These are phyloP conservation scores for Aspergillus heteromorphus DNA, from an alignment of 495 filamentous ascomycete genomes.

Conservation along the genomic window DNA sequence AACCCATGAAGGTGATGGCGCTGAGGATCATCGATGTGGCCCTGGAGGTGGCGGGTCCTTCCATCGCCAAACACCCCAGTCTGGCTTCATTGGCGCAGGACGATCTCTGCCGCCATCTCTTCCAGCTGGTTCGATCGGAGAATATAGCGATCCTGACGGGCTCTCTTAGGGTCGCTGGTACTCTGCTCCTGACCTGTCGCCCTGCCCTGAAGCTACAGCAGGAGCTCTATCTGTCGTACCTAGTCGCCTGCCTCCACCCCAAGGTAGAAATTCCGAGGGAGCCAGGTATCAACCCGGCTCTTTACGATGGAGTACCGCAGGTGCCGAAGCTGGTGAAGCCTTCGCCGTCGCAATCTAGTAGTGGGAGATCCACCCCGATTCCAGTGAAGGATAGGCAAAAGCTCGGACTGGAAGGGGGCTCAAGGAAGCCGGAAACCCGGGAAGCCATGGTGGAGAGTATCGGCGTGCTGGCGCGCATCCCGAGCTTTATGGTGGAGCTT, in stretches of 20 bases:
- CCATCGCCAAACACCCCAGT: slow-evolving; percentile 88
- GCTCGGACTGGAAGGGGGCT: slow-evolving; percentile 87
- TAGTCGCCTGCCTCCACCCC: slow-evolving; percentile 90
- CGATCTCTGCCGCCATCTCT: slow-evolving; percentile 88
- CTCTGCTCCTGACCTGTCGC: slow-evolving; percentile 83
- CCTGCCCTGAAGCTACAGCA: slow-evolving; percentile 94
- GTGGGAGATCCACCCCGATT: slow-evolving; percentile 86
- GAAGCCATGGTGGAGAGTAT: slow-evolving; percentile 99
- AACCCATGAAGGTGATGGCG: slow-evolving; percentile 95
- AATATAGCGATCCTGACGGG: slow-evolving; percentile 90
- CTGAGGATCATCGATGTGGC: slow-evolving; percentile 96
- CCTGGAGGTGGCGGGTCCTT: slow-evolving; percentile 91
- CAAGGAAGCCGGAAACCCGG: slow-evolving; percentile 84
- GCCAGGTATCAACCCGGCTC: slow-evolving; percentile 78
- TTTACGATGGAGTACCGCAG: slow-evolving; percentile 93
- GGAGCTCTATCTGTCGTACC: slow-evolving; percentile 90
- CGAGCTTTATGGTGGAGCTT: slow-evolving; percentile 88
- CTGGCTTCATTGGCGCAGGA: slow-evolving; percentile 86
- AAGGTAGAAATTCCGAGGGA: slow-evolving; percentile 87
- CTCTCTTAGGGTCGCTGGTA: slow-evolving; percentile 85
- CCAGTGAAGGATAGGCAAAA: slow-evolving; percentile 90
- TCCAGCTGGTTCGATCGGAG: slow-evolving; percentile 94
- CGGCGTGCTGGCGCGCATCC: slow-evolving; percentile 83
- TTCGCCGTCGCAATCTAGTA: slow-evolving; percentile 67
- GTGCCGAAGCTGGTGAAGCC: slow-evolving; percentile 81